Evolutionary conservation across 1,139 yeast species (phyloP).

Genomic region (Saccharomyces hybrid): DNA sequence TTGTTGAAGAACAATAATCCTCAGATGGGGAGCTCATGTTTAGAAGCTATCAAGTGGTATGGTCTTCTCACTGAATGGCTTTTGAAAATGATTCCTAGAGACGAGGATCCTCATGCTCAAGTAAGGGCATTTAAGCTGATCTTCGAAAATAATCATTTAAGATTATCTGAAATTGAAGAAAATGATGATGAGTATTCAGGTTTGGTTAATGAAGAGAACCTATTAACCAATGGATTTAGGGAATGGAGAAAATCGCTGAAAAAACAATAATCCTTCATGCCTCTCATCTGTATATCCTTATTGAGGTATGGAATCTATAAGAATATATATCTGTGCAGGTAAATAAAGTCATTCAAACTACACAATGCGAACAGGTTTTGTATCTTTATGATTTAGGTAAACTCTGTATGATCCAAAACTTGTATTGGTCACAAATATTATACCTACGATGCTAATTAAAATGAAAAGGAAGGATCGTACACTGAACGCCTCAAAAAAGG

Average conservation of each 20-base stretch:
- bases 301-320: neutral
- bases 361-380: neutral
- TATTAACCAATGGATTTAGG: constrained; percentile 50
- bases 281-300: neutral
- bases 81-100: constrained; percentile 45
- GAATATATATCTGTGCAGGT: neutral
- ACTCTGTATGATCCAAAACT: constrained; percentile 23
- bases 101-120: constrained; percentile 30
- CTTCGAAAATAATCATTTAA: constrained; percentile 38
- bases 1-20: constrained; percentile 40
- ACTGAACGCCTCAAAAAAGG: constrained; percentile 59
- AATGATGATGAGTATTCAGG: constrained; percentile 28
- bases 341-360: neutral
- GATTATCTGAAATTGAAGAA: constrained; percentile 35
- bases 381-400: neutral
- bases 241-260: constrained; percentile 45
- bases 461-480: constrained; percentile 45
- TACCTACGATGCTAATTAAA: constrained; percentile 28
- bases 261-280: neutral
- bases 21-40: constrained; percentile 51
- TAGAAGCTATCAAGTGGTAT: constrained; percentile 76
- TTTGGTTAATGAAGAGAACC: constrained; percentile 32
- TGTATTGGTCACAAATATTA: constrained; percentile 29
- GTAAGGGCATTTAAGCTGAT: constrained; percentile 40
- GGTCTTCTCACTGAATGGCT: constrained; percentile 83